Evolutionary conservation across 1,284 basidiomycete genomes (phyloP).

Genomic region (Marasmius sp.): DNA sequence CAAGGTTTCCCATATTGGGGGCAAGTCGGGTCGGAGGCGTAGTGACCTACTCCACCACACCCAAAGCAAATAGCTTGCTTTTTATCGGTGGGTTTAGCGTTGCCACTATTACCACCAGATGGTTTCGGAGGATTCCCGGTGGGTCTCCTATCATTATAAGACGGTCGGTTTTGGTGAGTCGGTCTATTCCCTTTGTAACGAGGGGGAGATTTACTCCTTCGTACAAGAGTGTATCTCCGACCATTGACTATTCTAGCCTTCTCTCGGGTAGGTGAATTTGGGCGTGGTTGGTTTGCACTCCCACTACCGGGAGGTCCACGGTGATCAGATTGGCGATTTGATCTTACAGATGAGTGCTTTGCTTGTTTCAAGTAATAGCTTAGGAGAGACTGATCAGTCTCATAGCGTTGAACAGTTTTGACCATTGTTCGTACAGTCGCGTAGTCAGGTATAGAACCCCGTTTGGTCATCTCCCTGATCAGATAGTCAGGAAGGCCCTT

Average conservation of each 20-base stretch:
- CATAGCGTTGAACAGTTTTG: not conserved
- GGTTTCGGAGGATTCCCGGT: not conserved
- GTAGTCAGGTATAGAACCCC: not conserved
- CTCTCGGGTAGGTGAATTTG: not conserved
- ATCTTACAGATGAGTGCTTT: too few relatives aligned
- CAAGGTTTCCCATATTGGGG: slow-evolving; percentile 16
- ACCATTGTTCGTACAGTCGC: not conserved
- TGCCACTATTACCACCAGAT: not conserved
- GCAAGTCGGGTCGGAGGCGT: slow-evolving; percentile 16
- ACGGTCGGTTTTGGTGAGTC: not conserved
- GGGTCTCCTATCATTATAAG: not conserved
- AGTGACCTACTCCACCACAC: not conserved
- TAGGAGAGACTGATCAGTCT: not conserved
- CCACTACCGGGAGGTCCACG: not conserved
- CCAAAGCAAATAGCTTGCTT: not conserved
- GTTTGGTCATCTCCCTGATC: not conserved
- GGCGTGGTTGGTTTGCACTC: not conserved
- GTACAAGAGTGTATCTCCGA: not conserved
- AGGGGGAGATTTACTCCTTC: not conserved
- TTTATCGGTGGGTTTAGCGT: not conserved
- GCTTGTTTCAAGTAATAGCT: not conserved
- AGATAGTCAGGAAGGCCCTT: slow-evolving; percentile 2
- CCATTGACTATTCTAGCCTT: not conserved
- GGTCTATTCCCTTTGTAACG: not conserved
- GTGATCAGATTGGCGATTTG: not conserved